Evolutionary conservation across 2,329 filamentous ascomycete genomes (phyloP), one percentile per base, ranked within the genome.

Genomic region (Colletotrichum spinosum): DNA sequence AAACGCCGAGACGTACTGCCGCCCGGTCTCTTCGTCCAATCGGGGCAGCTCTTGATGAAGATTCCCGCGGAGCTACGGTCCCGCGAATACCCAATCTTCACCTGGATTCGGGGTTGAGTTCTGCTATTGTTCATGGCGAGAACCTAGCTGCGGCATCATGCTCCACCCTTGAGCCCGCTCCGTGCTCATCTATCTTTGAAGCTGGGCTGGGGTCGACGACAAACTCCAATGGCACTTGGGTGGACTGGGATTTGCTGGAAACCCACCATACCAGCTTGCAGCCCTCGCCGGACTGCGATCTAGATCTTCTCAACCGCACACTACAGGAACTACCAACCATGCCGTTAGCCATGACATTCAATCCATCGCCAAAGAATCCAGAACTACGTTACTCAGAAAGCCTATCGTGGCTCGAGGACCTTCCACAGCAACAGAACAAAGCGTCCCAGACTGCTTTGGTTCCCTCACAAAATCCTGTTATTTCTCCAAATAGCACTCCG

Each of bases 1-100:
- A 57, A 17, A 4, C 51, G 4, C 46, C 62, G 1, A 46, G 15
- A 11, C 46, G 46, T 4, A 17, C 51, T 12, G 6, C 63, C 11
- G 46, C 41, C n/a, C 48, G 63, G 34, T 15, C 6, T 34, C 25
- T 66, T 3, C 63, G 41, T 3, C 46, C 53, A 5, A 8, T 33
- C 17, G 17, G 37, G 15, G 7, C 50, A 3, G 9, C 34, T 8
- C 33, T 8, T 33, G 17, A 0, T 10, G 41, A 17, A 6, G 41
- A 25, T 9, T 4, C n/a, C 15, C 13, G 2, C 8, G 35, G 13
- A 37, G 10, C 13, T 37, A 0, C 8, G 11, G 5, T 41, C 9
- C 57, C 44, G 15, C n/a, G n/a, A 7, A 7, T 1, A 12, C 4
- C 8, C 9, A 8, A 39, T 34, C 12, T 25, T 10, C 13, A 17